Percentiles rank a stretch among this genome's conserved stretches.
phyloP scores from a whole-genome alignment of 2,329 filamentous ascomycete genomes.

The Aphanocladium album region DNA sequence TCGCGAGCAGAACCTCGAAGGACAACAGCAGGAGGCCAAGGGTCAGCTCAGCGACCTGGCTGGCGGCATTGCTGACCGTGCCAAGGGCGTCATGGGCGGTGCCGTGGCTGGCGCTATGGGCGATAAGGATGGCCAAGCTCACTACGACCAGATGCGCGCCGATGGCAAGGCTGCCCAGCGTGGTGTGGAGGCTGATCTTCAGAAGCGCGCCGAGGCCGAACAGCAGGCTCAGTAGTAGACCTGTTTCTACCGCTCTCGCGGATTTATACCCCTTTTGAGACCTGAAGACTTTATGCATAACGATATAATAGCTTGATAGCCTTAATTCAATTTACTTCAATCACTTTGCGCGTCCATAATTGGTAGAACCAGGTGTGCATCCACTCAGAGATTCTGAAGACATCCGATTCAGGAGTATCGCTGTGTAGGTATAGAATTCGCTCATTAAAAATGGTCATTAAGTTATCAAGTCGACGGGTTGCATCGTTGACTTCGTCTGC shows the following conservation, averaged over 20 bases:
- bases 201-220: conserved; percentile 60
- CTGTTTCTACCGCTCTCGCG: neutral
- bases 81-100: conserved; percentile 65
- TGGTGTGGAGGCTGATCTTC: conserved; percentile 74
- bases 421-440: neutral
- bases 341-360: neutral
- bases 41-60: conserved; percentile 71
- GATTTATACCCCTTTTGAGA: neutral
- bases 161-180: conserved; percentile 79
- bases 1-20: conserved; percentile 70
- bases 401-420: neutral
- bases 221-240: conserved; percentile 12
- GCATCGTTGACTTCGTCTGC: neutral
- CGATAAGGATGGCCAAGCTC: conserved; percentile 58
- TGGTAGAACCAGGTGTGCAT: neutral
- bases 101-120: conserved; percentile 70
- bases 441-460: neutral
- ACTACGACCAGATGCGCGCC: conserved; percentile 68
- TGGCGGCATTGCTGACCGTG: conserved; percentile 62
- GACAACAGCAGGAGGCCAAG: conserved; percentile 75
- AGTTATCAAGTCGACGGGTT: neutral
- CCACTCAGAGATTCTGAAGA: neutral
- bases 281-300: conserved; percentile 10
- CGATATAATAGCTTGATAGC: conserved; percentile 4
- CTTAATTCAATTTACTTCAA: conserved; percentile 1